Evolutionary conservation across 2,329 filamentous ascomycete species (phyloP).

Genomic region (Paraphaeosphaeria sporulosa): DNA sequence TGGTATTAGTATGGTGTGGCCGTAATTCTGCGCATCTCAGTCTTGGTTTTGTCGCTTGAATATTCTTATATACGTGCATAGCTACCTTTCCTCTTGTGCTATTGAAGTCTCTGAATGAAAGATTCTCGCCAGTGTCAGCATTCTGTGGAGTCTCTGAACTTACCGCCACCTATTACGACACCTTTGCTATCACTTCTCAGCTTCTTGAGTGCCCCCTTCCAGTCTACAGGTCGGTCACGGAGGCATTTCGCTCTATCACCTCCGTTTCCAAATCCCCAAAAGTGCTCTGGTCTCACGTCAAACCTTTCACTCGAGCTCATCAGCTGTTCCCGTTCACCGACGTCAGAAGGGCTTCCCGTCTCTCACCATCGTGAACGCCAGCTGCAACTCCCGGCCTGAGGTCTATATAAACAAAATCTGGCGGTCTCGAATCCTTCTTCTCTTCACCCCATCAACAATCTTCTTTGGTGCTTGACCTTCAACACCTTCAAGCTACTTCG

Average conservation of each 20-base stretch:
- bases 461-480: conserved; percentile 10
- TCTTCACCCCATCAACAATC: conserved; percentile 2
- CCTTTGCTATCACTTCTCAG: neutral
- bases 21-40: neutral
- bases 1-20: neutral
- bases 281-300: no score
- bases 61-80: neutral
- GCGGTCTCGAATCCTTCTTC: neutral
- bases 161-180: no score
- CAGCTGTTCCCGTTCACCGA: neutral
- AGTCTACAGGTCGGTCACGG: neutral
- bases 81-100: neutral
- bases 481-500: conserved; percentile 25
- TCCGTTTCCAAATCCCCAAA: neutral
- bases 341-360: neutral
- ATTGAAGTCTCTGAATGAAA: no score
- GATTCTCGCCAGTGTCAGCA: no score
- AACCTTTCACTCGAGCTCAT: neutral
- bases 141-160: neutral
- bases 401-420: neutral
- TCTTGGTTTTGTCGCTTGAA: neutral
- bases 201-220: neutral
- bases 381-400: neutral
- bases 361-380: neutral
- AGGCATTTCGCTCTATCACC: neutral